Evolutionary conservation across 345 rosid species (phyloP).

Genomic region (Hypericum androsaemum): DNA sequence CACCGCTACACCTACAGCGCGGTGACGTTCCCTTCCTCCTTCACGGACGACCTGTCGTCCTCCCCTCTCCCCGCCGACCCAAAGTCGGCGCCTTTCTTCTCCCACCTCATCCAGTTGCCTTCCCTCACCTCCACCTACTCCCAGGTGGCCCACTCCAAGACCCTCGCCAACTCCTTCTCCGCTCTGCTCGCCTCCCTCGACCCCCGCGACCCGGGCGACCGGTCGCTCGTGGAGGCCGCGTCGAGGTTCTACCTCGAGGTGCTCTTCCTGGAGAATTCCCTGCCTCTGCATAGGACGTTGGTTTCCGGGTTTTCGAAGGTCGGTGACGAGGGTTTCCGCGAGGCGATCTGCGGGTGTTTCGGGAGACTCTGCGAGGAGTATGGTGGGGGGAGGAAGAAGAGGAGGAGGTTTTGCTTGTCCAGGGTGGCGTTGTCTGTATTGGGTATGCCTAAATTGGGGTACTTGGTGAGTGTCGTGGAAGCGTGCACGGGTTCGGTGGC

Average conservation of each 20-base stretch:
- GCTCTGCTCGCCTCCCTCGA: slow-evolving; percentile 19
- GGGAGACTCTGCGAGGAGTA: slow-evolving; percentile 54
- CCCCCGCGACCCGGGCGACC: slow-evolving; percentile 18
- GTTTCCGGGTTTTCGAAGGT: slow-evolving; percentile 61
- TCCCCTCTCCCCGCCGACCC: slow-evolving; percentile 22
- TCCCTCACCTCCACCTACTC: slow-evolving; percentile 68
- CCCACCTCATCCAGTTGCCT: slow-evolving; percentile 36
- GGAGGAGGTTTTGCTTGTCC: slow-evolving; percentile 66
- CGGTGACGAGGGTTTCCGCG: slow-evolving; percentile 25
- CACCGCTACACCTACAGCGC: slow-evolving; percentile 92
- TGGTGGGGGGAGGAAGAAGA: slow-evolving; percentile 27
- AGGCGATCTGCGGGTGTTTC: slow-evolving; percentile 44
- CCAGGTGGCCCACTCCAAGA: slow-evolving; percentile 63
- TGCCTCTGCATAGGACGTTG: slow-evolving; percentile 68
- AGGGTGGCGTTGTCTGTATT: slow-evolving; percentile 69
- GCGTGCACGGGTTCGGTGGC: slow-evolving; percentile 69
- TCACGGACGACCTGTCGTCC: slow-evolving; percentile 32
- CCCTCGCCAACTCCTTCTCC: slow-evolving; percentile 48
- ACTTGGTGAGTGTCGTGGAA: slow-evolving; percentile 56
- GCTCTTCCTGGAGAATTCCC: slow-evolving; percentile 70
- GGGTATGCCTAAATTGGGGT: slow-evolving; percentile 87
- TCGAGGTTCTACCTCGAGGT: slow-evolving; percentile 54
- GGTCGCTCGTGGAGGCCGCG: slow-evolving; percentile 22
- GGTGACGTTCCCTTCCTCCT: slow-evolving; percentile 55
- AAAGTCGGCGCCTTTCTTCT: slow-evolving; percentile 30